Evolutionary conservation across 2,329 filamentous ascomycete genomes (phyloP).

Genomic region (Aspergillus fructus): DNA sequence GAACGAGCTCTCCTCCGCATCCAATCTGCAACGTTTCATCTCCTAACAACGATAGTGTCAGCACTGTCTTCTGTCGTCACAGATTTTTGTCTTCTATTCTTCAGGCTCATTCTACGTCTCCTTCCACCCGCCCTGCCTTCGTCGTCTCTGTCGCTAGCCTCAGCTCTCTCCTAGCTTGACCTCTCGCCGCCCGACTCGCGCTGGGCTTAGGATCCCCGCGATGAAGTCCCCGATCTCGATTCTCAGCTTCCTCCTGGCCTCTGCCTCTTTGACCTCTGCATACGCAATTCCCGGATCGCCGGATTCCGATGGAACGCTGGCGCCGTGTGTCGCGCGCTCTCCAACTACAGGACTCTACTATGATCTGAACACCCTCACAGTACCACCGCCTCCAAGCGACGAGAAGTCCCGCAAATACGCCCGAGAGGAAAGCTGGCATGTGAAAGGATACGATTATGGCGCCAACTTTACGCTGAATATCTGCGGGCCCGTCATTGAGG

Average conservation of each 20-base stretch:
- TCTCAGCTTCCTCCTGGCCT: constrained; percentile 33
- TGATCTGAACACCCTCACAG: constrained; percentile 59
- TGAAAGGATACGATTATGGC: constrained; percentile 50
- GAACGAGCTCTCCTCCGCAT: constrained; percentile 1
- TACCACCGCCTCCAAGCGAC: constrained; percentile 47
- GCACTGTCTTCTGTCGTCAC: neutral
- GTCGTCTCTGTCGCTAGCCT: neutral
- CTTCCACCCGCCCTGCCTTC: neutral
- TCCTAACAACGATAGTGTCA: neutral
- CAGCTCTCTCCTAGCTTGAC: neutral
- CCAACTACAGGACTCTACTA: constrained; percentile 63
- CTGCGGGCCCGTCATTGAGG: constrained; percentile 51
- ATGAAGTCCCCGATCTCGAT: constrained; percentile 38
- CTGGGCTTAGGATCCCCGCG: constrained; percentile 14
- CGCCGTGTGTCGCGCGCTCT: constrained; percentile 63
- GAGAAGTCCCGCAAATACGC: constrained; percentile 39
- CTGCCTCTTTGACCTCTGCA: constrained; percentile 29
- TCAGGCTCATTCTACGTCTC: constrained; percentile 8
- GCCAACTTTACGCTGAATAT: constrained; percentile 54
- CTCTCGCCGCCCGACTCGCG: neutral
- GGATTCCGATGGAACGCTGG: constrained; percentile 43
- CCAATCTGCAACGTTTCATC: constrained; percentile 15
- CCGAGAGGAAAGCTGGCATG: constrained; percentile 48
- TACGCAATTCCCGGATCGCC: constrained; percentile 40
- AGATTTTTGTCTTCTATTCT: neutral